These are phyloP conservation scores for Aspergillus wentii DNA, from an alignment of 495 filamentous ascomycete genomes.

Conservation along the genomic window DNA sequence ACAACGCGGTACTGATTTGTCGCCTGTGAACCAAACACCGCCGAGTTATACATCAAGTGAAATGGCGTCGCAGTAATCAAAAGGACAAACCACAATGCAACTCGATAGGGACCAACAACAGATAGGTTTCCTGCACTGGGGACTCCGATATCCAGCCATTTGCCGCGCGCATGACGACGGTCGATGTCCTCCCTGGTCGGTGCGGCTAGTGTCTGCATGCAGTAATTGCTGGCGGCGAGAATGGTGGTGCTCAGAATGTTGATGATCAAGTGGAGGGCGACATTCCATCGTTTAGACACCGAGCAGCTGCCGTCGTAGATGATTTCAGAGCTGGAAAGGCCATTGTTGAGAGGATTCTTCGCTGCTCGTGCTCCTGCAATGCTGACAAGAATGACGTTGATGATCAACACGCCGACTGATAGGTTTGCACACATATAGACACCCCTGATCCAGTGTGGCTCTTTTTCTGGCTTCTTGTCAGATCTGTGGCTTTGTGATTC, in stretches of 20 bases:
- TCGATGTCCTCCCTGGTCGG: constrained; percentile 23
- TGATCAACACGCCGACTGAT: background rate
- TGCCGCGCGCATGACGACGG: constrained; percentile 5
- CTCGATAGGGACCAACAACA: constrained; percentile 1
- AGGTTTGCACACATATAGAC: background rate
- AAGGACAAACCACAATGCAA: constrained; percentile 10
- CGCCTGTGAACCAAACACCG: constrained; percentile 10
- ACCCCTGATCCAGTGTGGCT: background rate
- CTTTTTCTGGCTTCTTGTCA: too few relatives aligned
- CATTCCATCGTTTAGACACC: constrained; percentile 6
- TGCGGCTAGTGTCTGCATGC: constrained; percentile 32
- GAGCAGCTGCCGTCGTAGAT: constrained; percentile 3
- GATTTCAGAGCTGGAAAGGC: background rate
- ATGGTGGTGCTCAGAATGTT: constrained; percentile 27
- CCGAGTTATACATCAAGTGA: constrained; percentile 17
- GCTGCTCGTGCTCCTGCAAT: background rate
- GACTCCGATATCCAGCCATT: constrained; percentile 22
- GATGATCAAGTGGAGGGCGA: constrained; percentile 21
- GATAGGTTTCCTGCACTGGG: constrained; percentile 13
- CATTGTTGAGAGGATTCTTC: background rate
- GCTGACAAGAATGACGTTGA: background rate
- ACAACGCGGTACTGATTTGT: constrained; percentile 18
- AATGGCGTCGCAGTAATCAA: constrained; percentile 15
- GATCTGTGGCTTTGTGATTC: too few relatives aligned
- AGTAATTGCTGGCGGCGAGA: constrained; percentile 29